A percentile compares a stretch with the other conserved stretches of the same genome.
These are phyloP conservation scores for Diaporthe amygdali DNA, from an alignment of 2,329 filamentous ascomycete species.

Conservation along the genomic window DNA sequence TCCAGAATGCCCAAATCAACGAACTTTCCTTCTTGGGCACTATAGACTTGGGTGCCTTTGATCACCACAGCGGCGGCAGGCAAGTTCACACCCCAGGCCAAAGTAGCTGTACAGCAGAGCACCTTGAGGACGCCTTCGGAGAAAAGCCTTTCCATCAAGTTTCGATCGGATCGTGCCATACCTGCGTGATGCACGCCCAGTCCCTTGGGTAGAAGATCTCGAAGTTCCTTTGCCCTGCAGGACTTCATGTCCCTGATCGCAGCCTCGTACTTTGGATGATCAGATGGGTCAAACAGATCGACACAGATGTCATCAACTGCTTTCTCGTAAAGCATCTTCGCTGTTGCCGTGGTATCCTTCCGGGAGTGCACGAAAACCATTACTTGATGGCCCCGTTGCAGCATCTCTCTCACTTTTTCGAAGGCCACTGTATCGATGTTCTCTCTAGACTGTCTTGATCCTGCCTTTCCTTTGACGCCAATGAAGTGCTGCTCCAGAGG, in stretches of 20 bases:
- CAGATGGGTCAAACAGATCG: constrained; percentile 82
- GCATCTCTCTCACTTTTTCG: constrained; percentile 94
- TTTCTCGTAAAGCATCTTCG: constrained; percentile 84
- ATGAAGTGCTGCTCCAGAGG: constrained; percentile 97
- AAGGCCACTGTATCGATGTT: constrained; percentile 89
- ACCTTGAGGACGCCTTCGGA: constrained; percentile 92
- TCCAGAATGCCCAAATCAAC: constrained; percentile 95
- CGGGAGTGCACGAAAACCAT: constrained; percentile 99
- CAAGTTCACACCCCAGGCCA: constrained; percentile 98
- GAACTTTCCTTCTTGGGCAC: constrained; percentile 94
- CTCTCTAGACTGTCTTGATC: constrained; percentile 80
- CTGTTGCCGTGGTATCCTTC: constrained; percentile 90
- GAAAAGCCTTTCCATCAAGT: constrained; percentile 94
- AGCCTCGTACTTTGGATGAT: constrained; percentile 79
- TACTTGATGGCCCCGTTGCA: constrained; percentile 89
- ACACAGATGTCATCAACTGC: constrained; percentile 79
- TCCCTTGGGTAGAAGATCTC: constrained; percentile 88
- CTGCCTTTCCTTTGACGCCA: constrained; percentile 90
- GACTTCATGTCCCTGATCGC: constrained; percentile 85
- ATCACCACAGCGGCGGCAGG: constrained; percentile 96
- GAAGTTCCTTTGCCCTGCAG: constrained; percentile 83
- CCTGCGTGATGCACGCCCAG: constrained; percentile 96
- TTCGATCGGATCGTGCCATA: constrained; percentile 92
- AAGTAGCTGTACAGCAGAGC: constrained; percentile 95
- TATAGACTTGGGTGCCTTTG: constrained; percentile 97